These are phyloP conservation scores for Scutellaria galericulata DNA, from an alignment of 257 asterid genomes.

Conservation along the genomic window DNA sequence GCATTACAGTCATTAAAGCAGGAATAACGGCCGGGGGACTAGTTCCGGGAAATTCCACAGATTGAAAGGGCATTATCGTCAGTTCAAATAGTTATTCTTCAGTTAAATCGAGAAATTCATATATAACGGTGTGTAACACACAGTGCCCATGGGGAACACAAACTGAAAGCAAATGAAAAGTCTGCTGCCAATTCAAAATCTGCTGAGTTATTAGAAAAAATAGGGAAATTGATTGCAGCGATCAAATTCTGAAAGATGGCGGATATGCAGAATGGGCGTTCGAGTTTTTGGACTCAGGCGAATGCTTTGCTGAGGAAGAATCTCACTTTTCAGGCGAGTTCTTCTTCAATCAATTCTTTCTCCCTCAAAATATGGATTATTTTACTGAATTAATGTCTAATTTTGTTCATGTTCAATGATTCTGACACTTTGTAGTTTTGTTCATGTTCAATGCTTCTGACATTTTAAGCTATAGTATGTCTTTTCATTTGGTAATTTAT, in stretches of 20 bases:
- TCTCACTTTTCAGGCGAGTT: conserved; percentile 77
- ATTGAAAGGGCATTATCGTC: conserved; percentile 49
- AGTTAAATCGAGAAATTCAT: conserved; percentile 25
- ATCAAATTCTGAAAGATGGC: conserved; percentile 31
- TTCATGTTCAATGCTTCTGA: neutral
- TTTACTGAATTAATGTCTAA: neutral
- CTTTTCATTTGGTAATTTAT: neutral
- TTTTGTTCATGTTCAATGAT: neutral
- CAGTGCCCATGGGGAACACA: conserved; percentile 23
- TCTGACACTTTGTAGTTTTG: neutral
- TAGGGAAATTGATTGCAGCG: neutral
- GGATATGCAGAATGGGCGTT: conserved; percentile 44
- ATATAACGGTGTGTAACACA: conserved; percentile 31
- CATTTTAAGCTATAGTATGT: neutral
- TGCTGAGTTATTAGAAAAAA: conserved; percentile 1
- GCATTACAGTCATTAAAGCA: conserved; percentile 37
- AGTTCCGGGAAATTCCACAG: conserved; percentile 10
- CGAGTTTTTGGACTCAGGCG: conserved; percentile 88
- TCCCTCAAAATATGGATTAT: neutral
- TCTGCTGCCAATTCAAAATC: neutral
- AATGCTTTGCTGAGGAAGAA: conserved; percentile 89
- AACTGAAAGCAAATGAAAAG: neutral
- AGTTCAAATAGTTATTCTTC: neutral
- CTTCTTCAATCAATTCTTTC: neutral
- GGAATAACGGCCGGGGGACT: neutral